Conservation (phyloP, 345 rosid genomes). For the Trapa bicornis region DNA sequence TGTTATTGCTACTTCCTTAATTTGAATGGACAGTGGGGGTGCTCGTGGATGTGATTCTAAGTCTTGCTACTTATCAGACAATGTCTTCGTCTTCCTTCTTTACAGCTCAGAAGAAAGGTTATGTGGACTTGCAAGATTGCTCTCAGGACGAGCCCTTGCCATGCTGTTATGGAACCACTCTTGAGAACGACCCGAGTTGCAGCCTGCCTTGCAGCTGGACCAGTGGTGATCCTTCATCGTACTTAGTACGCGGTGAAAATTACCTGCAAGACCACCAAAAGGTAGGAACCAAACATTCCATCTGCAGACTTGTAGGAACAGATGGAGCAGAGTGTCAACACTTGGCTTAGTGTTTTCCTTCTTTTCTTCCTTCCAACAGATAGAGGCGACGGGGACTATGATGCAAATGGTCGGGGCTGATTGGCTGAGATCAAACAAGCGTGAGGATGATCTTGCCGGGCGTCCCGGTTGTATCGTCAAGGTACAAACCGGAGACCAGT, state of each 20-base stretch:
- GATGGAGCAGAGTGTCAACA: background rate
- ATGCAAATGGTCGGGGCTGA: slow-evolving; percentile 92
- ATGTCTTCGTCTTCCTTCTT: slow-evolving; percentile 1
- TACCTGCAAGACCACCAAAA: slow-evolving; percentile 56
- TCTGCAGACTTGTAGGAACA: too few relatives aligned
- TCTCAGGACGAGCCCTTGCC: slow-evolving; percentile 15
- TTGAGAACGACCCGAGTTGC: slow-evolving; percentile 47
- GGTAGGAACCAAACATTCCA: slow-evolving; percentile 20
- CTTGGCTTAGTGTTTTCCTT: background rate
- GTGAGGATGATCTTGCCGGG: slow-evolving; percentile 74
- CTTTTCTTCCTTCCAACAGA: slow-evolving; percentile 17
- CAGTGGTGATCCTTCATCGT: slow-evolving; percentile 52
- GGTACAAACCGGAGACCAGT: slow-evolving; percentile 20
- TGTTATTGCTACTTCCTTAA: background rate
- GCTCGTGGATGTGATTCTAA: background rate
- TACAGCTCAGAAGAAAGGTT: slow-evolving; percentile 74
- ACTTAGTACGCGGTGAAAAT: slow-evolving; percentile 65
- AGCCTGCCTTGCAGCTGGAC: slow-evolving; percentile 65
- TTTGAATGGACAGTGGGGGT: background rate
- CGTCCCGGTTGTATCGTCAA: slow-evolving; percentile 61
- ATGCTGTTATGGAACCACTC: slow-evolving; percentile 57
- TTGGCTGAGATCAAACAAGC: slow-evolving; percentile 63
- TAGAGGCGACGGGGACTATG: slow-evolving; percentile 54
- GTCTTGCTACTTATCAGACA: background rate
- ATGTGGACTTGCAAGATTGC: slow-evolving; percentile 46